Evolutionary conservation across 768 basidiomycete species (phyloP), one percentile per base, ranked within the genome.

Genomic region (Agaricus blazei): DNA sequence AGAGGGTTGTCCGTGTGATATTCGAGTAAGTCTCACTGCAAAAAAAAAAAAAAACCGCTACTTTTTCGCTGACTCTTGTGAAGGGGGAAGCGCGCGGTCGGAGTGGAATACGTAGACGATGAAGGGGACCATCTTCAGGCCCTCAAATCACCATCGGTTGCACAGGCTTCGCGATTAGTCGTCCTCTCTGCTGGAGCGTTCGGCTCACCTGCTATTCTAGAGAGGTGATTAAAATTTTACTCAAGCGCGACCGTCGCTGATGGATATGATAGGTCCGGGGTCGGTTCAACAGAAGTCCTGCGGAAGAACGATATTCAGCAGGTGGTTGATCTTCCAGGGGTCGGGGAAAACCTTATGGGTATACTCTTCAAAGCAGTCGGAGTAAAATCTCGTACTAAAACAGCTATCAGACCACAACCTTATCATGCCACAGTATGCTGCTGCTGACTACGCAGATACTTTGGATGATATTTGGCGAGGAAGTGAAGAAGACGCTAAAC

Each of bases 271-370:
- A 56, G 54, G 61, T 77, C 60, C 0, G 63, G 90, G 5, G 85
- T 94, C 52, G 90, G 90, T 2, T 73, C 78, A 0, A 60, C 64
- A 3, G 63, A 68, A 0, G 60, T 85, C 38, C 7, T 34, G 5
- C 11, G 8, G 38, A 69, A 68, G 34, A 68, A 78, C 51, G 73
- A 72, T 9, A 77, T 92, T 31, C 60, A 68, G 6, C 71, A 74
- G 56, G 48, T 81, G 27, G 74, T 87, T 12, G 81, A 88, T 52
- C 77, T 91, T 12, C 87, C 88, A 1, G 85, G 85, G 15, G 90
- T 94, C 0, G 90, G 90, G 8, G 84, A 87, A 63, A 80, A 89
- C 58, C 83, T 80, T 50, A 73, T 77, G 59, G 83, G 82, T 78
- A 49, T 42, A 63, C 51, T 31, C 9, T 23, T 28, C 38, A 52